These are phyloP conservation scores for Eutrema japonicum DNA, from an alignment of 345 rosid genomes.

Conservation along the genomic window DNA sequence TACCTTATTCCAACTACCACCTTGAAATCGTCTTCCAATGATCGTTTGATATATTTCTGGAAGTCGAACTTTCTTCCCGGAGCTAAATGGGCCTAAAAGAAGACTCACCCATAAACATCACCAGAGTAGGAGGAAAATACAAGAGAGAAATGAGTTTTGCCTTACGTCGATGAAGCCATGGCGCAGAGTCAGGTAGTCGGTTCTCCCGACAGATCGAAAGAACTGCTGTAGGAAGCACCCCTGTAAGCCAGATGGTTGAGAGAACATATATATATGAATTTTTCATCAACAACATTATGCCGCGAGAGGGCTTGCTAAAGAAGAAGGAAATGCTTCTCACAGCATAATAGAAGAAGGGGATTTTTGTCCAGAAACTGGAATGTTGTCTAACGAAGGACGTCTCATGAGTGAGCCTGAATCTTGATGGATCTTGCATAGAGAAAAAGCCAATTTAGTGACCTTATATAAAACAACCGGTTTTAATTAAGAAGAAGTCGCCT, in stretches of 20 bases:
- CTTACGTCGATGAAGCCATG: constrained; percentile 84
- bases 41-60: constrained; percentile 80
- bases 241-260: constrained; percentile 48
- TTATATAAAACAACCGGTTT: background rate
- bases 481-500: constrained; percentile 10
- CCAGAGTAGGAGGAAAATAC: background rate
- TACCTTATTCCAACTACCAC: constrained; percentile 81
- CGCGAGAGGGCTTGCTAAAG: background rate
- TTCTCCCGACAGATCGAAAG: constrained; percentile 69
- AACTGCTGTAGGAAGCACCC: constrained; percentile 87
- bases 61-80: constrained; percentile 86
- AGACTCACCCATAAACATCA: constrained; percentile 21
- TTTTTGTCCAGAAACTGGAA: constrained; percentile 78
- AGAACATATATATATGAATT: background rate
- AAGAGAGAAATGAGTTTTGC: constrained; percentile 18
- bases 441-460: constrained; percentile 26
- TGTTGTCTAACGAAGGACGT: constrained; percentile 83
- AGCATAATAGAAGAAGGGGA: constrained; percentile 68
- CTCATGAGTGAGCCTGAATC: constrained; percentile 82
- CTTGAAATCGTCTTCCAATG: constrained; percentile 89
- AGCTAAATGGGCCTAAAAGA: constrained; percentile 72
- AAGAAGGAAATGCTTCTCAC: constrained; percentile 46
- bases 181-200: constrained; percentile 85
- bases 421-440: constrained; percentile 64
- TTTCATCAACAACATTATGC: background rate